Conservation (phyloP, 2,329 filamentous ascomycete genomes). For the Fusarium sp. region DNA sequence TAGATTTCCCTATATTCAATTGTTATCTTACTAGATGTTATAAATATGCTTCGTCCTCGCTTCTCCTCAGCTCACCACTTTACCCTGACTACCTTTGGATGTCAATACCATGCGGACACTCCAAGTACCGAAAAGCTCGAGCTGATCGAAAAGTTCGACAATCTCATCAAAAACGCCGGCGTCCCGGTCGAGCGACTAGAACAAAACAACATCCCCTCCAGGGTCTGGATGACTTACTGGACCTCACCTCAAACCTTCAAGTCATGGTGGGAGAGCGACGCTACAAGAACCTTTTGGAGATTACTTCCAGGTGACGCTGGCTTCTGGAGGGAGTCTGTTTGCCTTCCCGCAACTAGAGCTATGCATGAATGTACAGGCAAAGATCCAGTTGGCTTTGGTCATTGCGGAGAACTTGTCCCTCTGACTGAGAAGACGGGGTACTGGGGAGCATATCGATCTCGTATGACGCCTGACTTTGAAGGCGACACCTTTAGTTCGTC, state of each 20-base stretch:
- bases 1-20: too few species aligned
- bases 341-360: neutral
- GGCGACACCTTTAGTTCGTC: neutral
- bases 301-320: neutral
- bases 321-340: neutral
- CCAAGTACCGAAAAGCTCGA: neutral
- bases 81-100: neutral
- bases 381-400: neutral
- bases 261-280: neutral
- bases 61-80: neutral
- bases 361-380: neutral
- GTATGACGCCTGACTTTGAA: neutral
- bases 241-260: neutral
- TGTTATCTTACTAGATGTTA: fast-evolving
- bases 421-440: neutral
- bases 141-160: neutral
- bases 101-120: neutral
- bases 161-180: neutral
- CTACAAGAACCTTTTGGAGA: neutral
- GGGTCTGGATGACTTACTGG: neutral
- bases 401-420: neutral
- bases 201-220: neutral
- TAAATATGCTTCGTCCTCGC: neutral
- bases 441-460: constrained; percentile 2
- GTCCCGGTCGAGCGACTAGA: neutral